Percentiles rank a stretch among this genome's conserved stretches.
Conservation (phyloP, 352 stramenopile genomes). For the Phytophthora fragariae region DNA sequence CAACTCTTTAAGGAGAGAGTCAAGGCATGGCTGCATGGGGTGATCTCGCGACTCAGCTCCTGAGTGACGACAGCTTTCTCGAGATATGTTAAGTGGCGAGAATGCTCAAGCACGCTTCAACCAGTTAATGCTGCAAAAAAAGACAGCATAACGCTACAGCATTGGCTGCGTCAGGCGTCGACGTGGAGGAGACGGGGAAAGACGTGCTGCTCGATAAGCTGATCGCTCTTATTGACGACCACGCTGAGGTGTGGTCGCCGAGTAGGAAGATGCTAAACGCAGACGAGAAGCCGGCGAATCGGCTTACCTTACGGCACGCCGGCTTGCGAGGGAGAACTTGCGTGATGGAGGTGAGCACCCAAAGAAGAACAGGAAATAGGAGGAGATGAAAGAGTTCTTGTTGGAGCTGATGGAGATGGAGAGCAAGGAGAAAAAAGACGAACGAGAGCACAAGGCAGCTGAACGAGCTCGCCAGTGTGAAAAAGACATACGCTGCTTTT, state of each 20-base stretch:
- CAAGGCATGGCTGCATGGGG: conserved; percentile 18
- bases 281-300: neutral
- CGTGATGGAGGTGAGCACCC: neutral
- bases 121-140: conserved; percentile 11
- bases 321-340: neutral
- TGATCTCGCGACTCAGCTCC: conserved; percentile 4
- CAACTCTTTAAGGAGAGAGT: conserved; percentile 1
- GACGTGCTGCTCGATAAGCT: conserved; percentile 13
- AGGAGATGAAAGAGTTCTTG: conserved; percentile 14
- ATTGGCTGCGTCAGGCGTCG: conserved; percentile 12
- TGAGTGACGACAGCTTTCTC: conserved; percentile 10
- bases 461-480: conserved; percentile 18
- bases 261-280: neutral
- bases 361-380: conserved; percentile 4
- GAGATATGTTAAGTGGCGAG: conserved; percentile 18
- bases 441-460: conserved; percentile 1
- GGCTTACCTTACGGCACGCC: conserved; percentile 1
- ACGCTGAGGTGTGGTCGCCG: conserved; percentile 14
- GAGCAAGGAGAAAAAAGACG: conserved; percentile 13
- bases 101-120: conserved; percentile 16
- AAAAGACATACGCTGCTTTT: conserved; percentile 7
- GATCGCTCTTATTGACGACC: conserved; percentile 18
- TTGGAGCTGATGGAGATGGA: conserved; percentile 12
- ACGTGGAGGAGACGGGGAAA: conserved; percentile 10
- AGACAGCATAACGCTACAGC: conserved; percentile 2